phyloP scores from a whole-genome alignment of 768 basidiomycete genomes.

The Serpula lacrymans region DNA sequence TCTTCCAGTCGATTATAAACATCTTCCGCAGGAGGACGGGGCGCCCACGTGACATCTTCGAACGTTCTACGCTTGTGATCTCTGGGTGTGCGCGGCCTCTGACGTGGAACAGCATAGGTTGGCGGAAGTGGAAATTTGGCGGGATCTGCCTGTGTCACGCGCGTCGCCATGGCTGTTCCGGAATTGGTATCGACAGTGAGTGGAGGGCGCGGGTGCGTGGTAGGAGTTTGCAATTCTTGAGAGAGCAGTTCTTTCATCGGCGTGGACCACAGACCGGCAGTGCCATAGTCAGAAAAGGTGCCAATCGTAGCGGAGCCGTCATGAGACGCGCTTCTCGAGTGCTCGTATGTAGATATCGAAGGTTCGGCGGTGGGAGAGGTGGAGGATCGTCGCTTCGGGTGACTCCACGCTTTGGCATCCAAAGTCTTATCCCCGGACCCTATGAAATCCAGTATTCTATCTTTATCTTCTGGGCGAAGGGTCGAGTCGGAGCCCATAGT shows the following conservation, averaged over 20 bases:
- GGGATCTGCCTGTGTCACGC: slow-evolving; percentile 9
- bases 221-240: no score
- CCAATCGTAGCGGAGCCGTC: no score
- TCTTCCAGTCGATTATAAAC: slow-evolving; percentile 90
- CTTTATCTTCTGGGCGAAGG: slow-evolving; percentile 27
- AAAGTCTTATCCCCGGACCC: no score
- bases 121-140: slow-evolving; percentile 19
- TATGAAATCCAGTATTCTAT: no score
- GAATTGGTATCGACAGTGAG: slow-evolving; percentile 29
- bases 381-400: no score
- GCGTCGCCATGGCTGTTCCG: slow-evolving; percentile 12
- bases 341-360: no score
- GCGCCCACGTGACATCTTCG: slow-evolving; percentile 78
- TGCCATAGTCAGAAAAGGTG: no score
- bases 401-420: no score
- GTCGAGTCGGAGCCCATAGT: slow-evolving; percentile 25
- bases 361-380: no score
- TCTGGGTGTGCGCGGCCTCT: slow-evolving; percentile 23
- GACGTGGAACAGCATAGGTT: slow-evolving; percentile 8
- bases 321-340: no score
- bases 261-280: no score
- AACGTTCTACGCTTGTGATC: slow-evolving; percentile 50
- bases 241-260: no score
- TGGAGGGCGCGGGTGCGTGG: slow-evolving; percentile 25
- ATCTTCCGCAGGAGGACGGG: slow-evolving; percentile 87